Conservation (phyloP, 106 monocot genomes). For the Narthecium ossifragum region DNA sequence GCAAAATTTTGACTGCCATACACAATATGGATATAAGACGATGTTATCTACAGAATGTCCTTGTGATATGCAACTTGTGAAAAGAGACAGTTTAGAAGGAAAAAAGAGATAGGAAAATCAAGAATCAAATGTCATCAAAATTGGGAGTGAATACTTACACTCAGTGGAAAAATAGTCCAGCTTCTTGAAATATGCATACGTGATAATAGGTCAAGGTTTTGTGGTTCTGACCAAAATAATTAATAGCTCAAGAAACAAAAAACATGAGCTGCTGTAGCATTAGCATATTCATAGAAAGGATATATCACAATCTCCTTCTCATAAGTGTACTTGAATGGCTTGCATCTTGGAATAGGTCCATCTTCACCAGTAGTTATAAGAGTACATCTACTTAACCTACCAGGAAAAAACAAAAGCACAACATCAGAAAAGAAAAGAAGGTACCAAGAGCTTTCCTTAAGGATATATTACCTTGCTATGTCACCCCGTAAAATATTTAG, state of each 20-base stretch:
- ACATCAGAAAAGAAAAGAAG: background rate
- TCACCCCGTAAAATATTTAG: slow-evolving; percentile 95
- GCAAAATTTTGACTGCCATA: too few relatives aligned
- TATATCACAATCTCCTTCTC: slow-evolving; percentile 99
- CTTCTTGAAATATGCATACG: slow-evolving; percentile 99
- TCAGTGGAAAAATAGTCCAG: slow-evolving; percentile 99
- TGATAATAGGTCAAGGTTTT: slow-evolving; percentile 50
- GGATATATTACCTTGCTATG: slow-evolving; percentile 69
- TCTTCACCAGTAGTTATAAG: slow-evolving; percentile 97
- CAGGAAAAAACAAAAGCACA: slow-evolving; percentile 1
- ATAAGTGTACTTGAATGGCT: slow-evolving; percentile 98
- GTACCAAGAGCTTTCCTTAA: background rate
- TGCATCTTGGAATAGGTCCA: slow-evolving; percentile 99
- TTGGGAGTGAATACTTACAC: slow-evolving; percentile 46
- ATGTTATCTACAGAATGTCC: too few relatives aligned
- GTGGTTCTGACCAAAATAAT: background rate
- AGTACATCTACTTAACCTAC: slow-evolving; percentile 92
- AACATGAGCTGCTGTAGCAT: too few relatives aligned
- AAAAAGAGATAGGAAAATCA: too few relatives aligned
- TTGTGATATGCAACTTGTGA: too few relatives aligned
- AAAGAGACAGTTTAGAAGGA: too few relatives aligned
- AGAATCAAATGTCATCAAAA: too few relatives aligned
- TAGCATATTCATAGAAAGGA: slow-evolving; percentile 46
- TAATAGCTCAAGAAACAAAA: slow-evolving; percentile 4
- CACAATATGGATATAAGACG: too few relatives aligned